Base-by-base conservation (phyloP, 1,284 basidiomycete species). In the Puccinia brachypodii region DNA sequence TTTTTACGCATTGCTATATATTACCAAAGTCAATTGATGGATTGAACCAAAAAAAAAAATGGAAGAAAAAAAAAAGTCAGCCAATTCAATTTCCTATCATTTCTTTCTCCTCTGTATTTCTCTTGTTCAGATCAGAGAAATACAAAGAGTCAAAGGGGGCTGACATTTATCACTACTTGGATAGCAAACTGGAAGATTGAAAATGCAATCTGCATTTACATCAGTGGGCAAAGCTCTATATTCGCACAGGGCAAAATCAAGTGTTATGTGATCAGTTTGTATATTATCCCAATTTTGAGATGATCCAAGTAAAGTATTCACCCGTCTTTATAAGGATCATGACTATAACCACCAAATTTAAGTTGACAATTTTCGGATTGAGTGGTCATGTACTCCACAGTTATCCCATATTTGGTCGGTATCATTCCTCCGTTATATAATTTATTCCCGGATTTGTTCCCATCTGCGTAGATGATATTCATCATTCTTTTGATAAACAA, bases 371-470 rank as follows among this genome's bases (percentile, higher is more conserved):
- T 56, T 22, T 53, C 50, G 6, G 77, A 79, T 38, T 79, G 77
- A 44, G 56, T 64, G 40, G 56, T 60, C 36, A 79, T 79, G 42
- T 79, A 79, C 36, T 79, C 66, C 11, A 79, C 77, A 25, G 66
- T 40, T 19, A 79, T 58, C 2, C 71, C 56, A 38, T 79, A 79
- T 36, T 79, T 79, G 28, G 1, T 14, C 25, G 50, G 42, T 4
- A 79, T 72, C n/a, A 58, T 69, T 47, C 16, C 33, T 14, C 14
- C 66, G 28, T 79, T 79, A 25, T 71, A 79, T 16, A 79, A 28
- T 28, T 71, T 16, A 36, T 71, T 79, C 44, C 47, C 56, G 2
- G 77, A 25, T 72, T 71, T 79, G 25, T 66, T 31, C 16, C 50
- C 66, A 71, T 71, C n/a, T 14, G 44, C 36, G n/a, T 58, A 53